Evolutionary conservation across 1,139 yeast genomes (phyloP).

Genomic region (Geotrichum reessii): DNA sequence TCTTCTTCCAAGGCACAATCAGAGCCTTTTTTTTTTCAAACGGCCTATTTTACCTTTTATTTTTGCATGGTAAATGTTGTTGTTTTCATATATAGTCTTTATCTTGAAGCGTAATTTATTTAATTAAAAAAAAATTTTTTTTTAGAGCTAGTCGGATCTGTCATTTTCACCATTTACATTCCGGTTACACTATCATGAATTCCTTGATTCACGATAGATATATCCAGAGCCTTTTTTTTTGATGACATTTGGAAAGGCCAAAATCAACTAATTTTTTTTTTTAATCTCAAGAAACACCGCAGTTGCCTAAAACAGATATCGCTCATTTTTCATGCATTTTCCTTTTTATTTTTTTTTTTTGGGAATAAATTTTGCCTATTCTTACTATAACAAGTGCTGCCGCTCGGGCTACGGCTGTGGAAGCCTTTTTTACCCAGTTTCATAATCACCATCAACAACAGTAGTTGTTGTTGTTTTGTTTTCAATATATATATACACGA

Average conservation of each 20-base stretch:
- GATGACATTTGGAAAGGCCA: neutral
- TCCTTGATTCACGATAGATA: no score
- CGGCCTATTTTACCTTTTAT: no score
- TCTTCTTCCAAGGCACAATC: neutral
- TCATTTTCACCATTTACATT: no score
- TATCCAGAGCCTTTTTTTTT: neutral
- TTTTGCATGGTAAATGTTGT: neutral
- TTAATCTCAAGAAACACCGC: neutral
- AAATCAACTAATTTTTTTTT: neutral
- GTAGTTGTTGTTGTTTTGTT: no score
- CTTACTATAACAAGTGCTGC: neutral
- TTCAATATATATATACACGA: no score
- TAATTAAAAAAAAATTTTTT: no score
- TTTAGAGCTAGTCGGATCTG: no score
- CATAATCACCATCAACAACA: neutral
- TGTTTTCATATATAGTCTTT: no score
- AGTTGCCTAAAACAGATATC: neutral
- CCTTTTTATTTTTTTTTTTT: neutral
- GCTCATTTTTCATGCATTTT: neutral
- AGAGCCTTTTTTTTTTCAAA: neutral
- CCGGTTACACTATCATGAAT: no score
- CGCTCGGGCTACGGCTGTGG: neutral
- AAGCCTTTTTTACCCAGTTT: neutral
- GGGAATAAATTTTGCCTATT: no score
- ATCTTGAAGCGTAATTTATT: neutral